Base-by-base conservation (phyloP, 148 eudicot genomes). In the Cornus kousa region DNA sequence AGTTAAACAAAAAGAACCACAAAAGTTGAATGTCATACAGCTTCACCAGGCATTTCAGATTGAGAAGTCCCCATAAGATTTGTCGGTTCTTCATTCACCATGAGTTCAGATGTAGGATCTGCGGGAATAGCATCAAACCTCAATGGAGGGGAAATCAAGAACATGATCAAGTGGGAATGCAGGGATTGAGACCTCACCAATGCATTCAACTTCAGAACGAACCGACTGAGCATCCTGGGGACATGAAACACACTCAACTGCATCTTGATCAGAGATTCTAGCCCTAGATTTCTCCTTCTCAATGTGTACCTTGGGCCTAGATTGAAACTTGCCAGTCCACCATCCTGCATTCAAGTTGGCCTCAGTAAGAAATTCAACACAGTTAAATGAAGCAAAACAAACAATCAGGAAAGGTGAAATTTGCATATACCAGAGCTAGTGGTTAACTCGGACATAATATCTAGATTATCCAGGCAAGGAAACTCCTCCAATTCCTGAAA, bases 301-400 rank as follows among this genome's bases (percentile, higher is more conserved):
- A 76, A 55, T 69, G 72, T 85, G 88, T 64, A 74, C 76, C 80
- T 88, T 89, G 66, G 91, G 90, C 86, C 87, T 94, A 28, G 93
- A 92, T 79, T 82, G 85, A 73, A 87, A 83, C 77, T 92, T 88
- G 64, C 83, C 81, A 55, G 82, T 82, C 67, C 79, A 80, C 62
- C 74, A 82, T 71, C 87, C 97, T 91, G 73, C 80, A 76, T 82
- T 70, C 23, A 68, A 70, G 74, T 79, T 66, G 0, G 75, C 39
- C 75, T 53, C 77, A 78, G 50, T 31, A 43, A 71, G 73, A 55
- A 40, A 40, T 37, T 8, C 32, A 70, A 39, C 28, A 74, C 11
- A 2, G 70, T 20, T 62, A 73, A 35, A 28, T 31, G 48, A 77
- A 46, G 8, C 9, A 71, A 71, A 66, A 55, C 14, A 37, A 53